phyloP scores from a whole-genome alignment of 345 rosid genomes.

The Limnanthes douglasii region DNA sequence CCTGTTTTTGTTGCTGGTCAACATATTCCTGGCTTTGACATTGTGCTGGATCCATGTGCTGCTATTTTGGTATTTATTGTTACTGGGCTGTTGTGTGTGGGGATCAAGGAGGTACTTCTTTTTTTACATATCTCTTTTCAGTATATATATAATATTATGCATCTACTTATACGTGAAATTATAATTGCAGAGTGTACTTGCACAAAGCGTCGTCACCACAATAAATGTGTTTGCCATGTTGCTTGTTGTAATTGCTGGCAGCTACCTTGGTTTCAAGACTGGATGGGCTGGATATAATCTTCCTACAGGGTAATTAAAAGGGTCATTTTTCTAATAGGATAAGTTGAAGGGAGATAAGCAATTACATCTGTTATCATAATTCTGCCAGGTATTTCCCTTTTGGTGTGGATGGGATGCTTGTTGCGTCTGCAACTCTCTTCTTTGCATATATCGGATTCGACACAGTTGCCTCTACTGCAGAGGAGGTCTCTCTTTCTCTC shows the following conservation, averaged over 20 bases:
- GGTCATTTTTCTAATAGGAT: conserved; percentile 6
- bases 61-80: conserved; percentile 51
- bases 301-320: conserved; percentile 25
- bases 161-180: not conserved
- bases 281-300: conserved; percentile 56
- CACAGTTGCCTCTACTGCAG: conserved; percentile 55
- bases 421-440: conserved; percentile 51
- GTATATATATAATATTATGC: conserved; percentile 1
- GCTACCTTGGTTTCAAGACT: conserved; percentile 35
- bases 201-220: conserved; percentile 44
- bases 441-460: conserved; percentile 63
- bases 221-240: conserved; percentile 46
- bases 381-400: conserved; percentile 37
- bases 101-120: conserved; percentile 69
- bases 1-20: conserved; percentile 62
- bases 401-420: conserved; percentile 53
- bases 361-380: not conserved
- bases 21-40: conserved; percentile 52
- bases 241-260: conserved; percentile 35
- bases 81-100: conserved; percentile 64
- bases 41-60: conserved; percentile 83
- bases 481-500: conserved; percentile 26
- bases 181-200: conserved; percentile 34
- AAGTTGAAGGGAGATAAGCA: too few relatives aligned
- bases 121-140: conserved; percentile 1